Conservation (phyloP, 2,329 filamentous ascomycete genomes). For the Exophiala spinifera region DNA sequence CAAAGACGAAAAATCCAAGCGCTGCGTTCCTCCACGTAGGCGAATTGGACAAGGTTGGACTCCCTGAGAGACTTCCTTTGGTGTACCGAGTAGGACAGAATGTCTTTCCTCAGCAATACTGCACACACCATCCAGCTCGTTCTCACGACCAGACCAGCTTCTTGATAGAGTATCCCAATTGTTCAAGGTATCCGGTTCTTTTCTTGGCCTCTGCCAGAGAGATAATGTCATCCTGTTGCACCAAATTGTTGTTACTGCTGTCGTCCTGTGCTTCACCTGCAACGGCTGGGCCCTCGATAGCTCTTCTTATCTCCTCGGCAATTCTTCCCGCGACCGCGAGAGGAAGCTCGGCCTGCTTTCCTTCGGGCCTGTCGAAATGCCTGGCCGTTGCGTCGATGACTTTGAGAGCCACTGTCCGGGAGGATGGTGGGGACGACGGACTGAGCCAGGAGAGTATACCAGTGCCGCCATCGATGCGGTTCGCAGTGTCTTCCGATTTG, state of each 20-base stretch:
- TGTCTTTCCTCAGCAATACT: too few relatives aligned
- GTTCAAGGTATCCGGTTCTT: slow-evolving; percentile 81
- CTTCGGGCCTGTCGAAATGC: slow-evolving; percentile 2
- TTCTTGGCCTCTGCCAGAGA: slow-evolving; percentile 79
- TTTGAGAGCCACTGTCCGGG: slow-evolving; percentile 44
- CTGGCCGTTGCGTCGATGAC: slow-evolving; percentile 33
- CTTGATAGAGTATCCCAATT: slow-evolving; percentile 85
- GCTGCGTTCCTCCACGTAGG: too few relatives aligned
- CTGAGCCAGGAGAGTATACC: slow-evolving; percentile 41
- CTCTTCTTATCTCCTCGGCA: slow-evolving; percentile 71
- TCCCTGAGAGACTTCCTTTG: too few relatives aligned
- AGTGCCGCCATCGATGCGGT: slow-evolving; percentile 35
- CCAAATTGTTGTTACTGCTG: slow-evolving; percentile 32
- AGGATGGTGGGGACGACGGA: slow-evolving; percentile 29
- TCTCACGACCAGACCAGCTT: slow-evolving; percentile 73
- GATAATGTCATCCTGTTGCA: slow-evolving; percentile 70
- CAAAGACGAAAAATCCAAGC: too few relatives aligned
- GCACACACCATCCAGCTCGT: not conserved
- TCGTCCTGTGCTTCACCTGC: slow-evolving; percentile 28
- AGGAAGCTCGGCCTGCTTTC: not conserved
- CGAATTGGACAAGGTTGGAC: too few relatives aligned
- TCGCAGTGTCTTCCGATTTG: slow-evolving; percentile 21
- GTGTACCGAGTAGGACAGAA: too few relatives aligned
- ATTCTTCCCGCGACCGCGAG: slow-evolving; percentile 60
- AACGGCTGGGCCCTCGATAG: slow-evolving; percentile 47